Percentiles rank a stretch among this genome's conserved stretches.
Evolutionary conservation across 345 rosid genomes (phyloP).

Genomic region (Aquilaria sinensis): DNA sequence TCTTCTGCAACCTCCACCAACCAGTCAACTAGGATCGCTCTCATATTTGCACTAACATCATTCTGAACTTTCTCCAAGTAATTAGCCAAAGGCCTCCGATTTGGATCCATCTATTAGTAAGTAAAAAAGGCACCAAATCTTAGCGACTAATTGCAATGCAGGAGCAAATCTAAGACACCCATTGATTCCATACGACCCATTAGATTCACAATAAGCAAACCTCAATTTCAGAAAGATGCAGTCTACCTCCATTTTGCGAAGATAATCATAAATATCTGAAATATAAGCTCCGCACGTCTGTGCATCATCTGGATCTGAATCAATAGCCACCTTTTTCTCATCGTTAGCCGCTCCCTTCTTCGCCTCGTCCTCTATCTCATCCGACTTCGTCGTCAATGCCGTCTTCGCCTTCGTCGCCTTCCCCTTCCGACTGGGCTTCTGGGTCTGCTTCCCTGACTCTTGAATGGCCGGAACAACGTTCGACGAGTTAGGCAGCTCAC

Average conservation of each 20-base stretch:
- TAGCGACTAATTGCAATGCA: background rate
- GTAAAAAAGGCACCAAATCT: background rate
- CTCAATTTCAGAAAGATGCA: background rate
- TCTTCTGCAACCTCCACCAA: conserved; percentile 72
- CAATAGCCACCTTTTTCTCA: conserved; percentile 15
- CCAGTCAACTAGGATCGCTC: conserved; percentile 75
- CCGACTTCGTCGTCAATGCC: background rate
- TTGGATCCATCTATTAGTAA: conserved; percentile 36
- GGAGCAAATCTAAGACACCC: background rate
- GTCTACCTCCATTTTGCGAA: conserved; percentile 42
- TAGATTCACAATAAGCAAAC: background rate
- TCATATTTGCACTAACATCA: conserved; percentile 56
- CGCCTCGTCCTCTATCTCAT: background rate
- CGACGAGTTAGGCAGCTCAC: conserved; percentile 40
- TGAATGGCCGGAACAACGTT: conserved; percentile 17
- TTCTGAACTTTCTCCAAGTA: conserved; percentile 63
- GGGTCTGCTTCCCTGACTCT: background rate
- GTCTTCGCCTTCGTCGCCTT: conserved; percentile 18
- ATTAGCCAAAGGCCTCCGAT: conserved; percentile 52
- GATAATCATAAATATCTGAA: conserved; percentile 36
- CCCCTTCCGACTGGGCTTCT: conserved; percentile 8
- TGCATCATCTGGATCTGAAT: conserved; percentile 31
- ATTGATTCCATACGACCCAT: too few species aligned
- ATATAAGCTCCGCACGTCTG: conserved; percentile 44
- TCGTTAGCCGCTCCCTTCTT: background rate